These are phyloP conservation scores for Larix kaempferi DNA, from an alignment of 75 land plant species.

Conservation along the genomic window DNA sequence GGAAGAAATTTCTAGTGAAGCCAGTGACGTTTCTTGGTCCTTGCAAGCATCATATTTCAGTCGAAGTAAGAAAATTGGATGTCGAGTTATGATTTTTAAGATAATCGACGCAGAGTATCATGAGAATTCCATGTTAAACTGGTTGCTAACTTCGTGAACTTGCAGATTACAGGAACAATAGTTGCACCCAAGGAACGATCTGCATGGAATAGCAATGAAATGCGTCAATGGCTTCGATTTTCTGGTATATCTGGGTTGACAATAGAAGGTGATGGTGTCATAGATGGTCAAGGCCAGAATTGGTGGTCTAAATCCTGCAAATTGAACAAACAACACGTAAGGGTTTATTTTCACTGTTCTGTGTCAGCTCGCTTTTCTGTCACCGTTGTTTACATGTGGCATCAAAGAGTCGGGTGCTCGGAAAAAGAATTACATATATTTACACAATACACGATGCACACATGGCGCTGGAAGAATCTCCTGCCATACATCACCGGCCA, in stretches of 20 bases:
- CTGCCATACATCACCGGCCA: no score
- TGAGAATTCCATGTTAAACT: no score
- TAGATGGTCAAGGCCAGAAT: conserved; percentile 60
- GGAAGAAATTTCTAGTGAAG: conserved; percentile 22
- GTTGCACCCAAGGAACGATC: conserved; percentile 20
- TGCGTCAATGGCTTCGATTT: conserved; percentile 38
- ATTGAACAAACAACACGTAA: conserved; percentile 12
- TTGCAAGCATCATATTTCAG: conserved; percentile 20
- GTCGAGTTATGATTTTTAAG: no score
- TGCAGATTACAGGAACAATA: conserved; percentile 24
- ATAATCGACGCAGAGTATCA: no score
- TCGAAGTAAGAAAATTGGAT: conserved; percentile 5
- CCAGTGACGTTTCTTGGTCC: conserved; percentile 36
- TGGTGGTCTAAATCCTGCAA: conserved; percentile 57
- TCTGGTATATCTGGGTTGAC: conserved; percentile 29
- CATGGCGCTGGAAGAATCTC: no score
- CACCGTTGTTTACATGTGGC: no score
- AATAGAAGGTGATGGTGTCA: conserved; percentile 42
- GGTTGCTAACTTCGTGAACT: background rate
- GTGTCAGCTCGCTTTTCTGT: no score
- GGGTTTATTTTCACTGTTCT: background rate
- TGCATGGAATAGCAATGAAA: background rate
- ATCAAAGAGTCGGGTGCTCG: no score
- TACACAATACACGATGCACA: no score
- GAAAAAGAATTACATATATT: no score